Evolutionary conservation across 2,329 filamentous ascomycete genomes (phyloP).

Genomic region (Trichoderma gracile): DNA sequence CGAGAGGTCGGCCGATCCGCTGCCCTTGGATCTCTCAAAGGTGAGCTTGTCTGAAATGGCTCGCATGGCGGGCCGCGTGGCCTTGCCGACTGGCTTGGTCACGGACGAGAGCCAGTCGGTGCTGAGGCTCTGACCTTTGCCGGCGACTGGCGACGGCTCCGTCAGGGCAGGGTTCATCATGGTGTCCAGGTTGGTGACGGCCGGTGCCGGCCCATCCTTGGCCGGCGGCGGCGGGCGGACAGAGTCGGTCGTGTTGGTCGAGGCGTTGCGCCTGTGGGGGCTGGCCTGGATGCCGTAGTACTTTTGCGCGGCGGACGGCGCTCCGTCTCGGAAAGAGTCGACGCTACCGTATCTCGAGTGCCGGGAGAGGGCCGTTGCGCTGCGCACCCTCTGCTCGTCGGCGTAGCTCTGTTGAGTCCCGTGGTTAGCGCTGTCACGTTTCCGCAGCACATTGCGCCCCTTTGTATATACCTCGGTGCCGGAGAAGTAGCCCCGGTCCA

Average conservation of each 20-base stretch:
- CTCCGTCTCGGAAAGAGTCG: conserved; percentile 68
- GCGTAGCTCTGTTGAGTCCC: conserved; percentile 74
- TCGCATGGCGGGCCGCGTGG: conserved; percentile 68
- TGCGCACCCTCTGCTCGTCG: conserved; percentile 70
- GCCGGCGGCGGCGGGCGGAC: conserved; percentile 52
- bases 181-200: conserved; percentile 62
- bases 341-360: conserved; percentile 79
- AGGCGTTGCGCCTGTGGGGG: conserved; percentile 61
- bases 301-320: conserved; percentile 60
- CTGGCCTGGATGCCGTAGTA: conserved; percentile 61
- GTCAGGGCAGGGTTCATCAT: conserved; percentile 41
- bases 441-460: conserved; percentile 77
- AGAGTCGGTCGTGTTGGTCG: conserved; percentile 59
- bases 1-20: conserved; percentile 52
- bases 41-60: conserved; percentile 79
- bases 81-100: conserved; percentile 52
- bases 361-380: conserved; percentile 64
- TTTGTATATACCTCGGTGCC: conserved; percentile 79
- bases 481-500: conserved; percentile 92
- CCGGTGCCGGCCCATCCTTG: conserved; percentile 57
- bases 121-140: conserved; percentile 48
- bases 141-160: conserved; percentile 48
- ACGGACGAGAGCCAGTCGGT: conserved; percentile 60
- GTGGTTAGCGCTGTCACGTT: conserved; percentile 65
- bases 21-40: conserved; percentile 55